Base-by-base conservation (phyloP, 192 early-diverging fungal species). In the Coemansia sp. region DNA sequence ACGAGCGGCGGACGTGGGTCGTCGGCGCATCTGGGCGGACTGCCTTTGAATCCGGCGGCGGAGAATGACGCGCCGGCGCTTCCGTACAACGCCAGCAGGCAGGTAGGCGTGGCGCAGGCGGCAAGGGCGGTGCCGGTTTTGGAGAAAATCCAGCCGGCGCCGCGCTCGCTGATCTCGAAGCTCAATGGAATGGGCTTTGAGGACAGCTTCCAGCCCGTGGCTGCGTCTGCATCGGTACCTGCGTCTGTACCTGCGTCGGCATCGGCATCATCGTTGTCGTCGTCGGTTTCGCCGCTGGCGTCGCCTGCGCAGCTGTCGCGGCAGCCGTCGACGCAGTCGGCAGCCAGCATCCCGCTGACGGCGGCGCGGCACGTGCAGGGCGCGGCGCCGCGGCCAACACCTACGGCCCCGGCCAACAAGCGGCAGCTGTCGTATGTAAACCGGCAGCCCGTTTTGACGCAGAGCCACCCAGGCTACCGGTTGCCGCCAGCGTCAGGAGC, bases 151-250 rank as follows among this genome's bases (percentile, higher is more conserved):
- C 79, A 73, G 68, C 79, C 79, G 9, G 20, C 39, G 15, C 68
- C 79, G 12, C 54, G 35, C 32, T 56, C 64, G 15, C 71, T 81
- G 22, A 81, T 81, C 57, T 67, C 55, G 39, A 55, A 59, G 55
- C 51, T 73, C 53, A 81, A 75, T 64, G 61, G 64, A 22, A 34
- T 43, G 22, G 69, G 69, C 4, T 80, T 80, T 34, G 65, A 74
- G 51, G 73, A 80, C 53, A 80, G 61, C 61, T 80, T 80, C 60
- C 69, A 71, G 36, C 78, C 78, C 22, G 22, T 28, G 22, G 22
- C 22, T 28, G 22, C 22, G 22, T 28, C 22, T 28, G 22, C 22
- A 28, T 28, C 22, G 22, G 22, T 58, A 15, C 41, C 55, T 2
- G 56, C 57, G 2, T 43, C 32, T 12, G 34, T 52, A 17, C 43